Evolutionary conservation across 129 eudicot species (phyloP), one percentile per base, ranked within the genome.

Genomic region (Helichrysum umbraculigerum): DNA sequence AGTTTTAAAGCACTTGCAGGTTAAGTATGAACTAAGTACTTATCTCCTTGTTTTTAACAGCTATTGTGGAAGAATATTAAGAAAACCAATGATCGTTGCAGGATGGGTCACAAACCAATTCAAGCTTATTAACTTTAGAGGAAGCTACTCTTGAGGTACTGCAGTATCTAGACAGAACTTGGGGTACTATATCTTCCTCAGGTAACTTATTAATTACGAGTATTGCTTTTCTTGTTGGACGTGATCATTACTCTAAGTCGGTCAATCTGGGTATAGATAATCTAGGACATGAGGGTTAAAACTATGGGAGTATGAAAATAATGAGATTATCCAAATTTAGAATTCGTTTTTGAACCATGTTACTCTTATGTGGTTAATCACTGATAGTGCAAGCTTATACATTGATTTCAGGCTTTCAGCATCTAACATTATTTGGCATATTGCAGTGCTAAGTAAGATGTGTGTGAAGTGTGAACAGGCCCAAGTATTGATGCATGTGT

Each of bases 91-190:
- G 15, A 50, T 32, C 12, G 29, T 15, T 52, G 28, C 65, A 52
- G 75, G n/a, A 2, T 17, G 5, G 2, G 8, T 0, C 0, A 15
- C 1, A 3, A 16, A 16, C 47, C 47, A 1, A 0, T 3, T 52
- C 75, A 52, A 15, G 44, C 63, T 29, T 52, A 0, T 17, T 19
- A 10, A 51, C 10, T 9, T 0, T 8, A 3, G 64, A 71, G 75
- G 75, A 71, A 47, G 75, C 75, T 71, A 2, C 10, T 71, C 52
- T 51, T 32, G 50, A 71, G 63, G 64, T 71, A n/a, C 64, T 71
- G 2, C 16, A 30, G 63, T 52, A 71, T 71, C 75, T 71, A 7
- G 75, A 71, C 64, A 56, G 7, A 17, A 71, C 6, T 52, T 71
- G 75, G 75, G 17, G 30, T 52, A 71, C 47, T 29, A 22, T 61